These are phyloP conservation scores for Lithospermum erythrorhizon DNA, from an alignment of 257 asterid genomes.

Conservation along the genomic window DNA sequence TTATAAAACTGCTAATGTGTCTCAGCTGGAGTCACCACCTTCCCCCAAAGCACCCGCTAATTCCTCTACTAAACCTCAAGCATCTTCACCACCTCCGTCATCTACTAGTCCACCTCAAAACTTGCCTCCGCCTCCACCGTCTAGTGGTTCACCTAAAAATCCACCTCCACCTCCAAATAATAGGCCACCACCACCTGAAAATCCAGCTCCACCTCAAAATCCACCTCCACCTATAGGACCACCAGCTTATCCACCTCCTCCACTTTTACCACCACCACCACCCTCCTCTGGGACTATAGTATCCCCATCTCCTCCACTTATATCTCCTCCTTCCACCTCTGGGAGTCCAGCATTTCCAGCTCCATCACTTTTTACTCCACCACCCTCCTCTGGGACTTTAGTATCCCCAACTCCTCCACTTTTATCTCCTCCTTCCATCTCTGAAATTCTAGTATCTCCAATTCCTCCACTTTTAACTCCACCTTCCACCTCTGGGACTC, in stretches of 20 bases:
- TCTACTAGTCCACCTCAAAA: conserved; percentile 13
- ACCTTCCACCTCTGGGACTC: background rate
- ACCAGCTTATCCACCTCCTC: too few species aligned
- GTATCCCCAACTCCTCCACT: conserved; percentile 12
- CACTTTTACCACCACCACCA: too few species aligned
- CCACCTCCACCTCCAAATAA: background rate
- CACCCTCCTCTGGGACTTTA: too few species aligned
- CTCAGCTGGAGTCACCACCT: conserved; percentile 19
- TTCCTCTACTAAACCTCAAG: conserved; percentile 19
- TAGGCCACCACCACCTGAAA: background rate
- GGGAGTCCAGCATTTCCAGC: too few species aligned
- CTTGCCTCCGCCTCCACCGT: conserved; percentile 15
- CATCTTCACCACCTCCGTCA: conserved; percentile 40
- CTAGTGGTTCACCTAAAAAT: background rate
- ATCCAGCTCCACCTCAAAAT: background rate
- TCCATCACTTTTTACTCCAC: background rate
- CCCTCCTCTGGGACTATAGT: too few species aligned
- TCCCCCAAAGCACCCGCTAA: conserved; percentile 6
- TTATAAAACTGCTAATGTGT: conserved; percentile 26
- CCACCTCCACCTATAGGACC: too few species aligned
- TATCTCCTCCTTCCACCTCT: too few species aligned
- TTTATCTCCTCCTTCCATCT: background rate
- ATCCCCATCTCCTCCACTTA: background rate
- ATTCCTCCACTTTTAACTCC: background rate
- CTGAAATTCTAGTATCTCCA: too few species aligned